Conservation (phyloP, 441 rosid species). For the Croton laevigatus region DNA sequence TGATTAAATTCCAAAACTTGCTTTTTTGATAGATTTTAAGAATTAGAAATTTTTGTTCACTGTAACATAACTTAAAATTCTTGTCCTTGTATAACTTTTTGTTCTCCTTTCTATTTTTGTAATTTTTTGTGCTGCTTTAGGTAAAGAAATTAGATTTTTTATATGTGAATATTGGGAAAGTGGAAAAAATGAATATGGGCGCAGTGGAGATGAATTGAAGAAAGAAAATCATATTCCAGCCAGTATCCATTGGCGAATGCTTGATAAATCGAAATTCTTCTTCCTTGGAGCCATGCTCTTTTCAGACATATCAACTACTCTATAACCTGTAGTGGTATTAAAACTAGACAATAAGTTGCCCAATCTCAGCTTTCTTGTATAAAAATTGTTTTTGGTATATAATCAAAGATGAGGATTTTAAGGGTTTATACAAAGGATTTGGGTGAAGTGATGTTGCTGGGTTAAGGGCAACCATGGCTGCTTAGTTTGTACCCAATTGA, state of each 20-base stretch:
- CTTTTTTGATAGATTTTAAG: not conserved
- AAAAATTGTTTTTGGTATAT: slow-evolving; percentile 46
- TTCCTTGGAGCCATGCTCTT: slow-evolving; percentile 83
- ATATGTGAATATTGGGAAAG: slow-evolving; percentile 26
- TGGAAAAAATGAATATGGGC: slow-evolving; percentile 57
- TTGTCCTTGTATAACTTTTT: slow-evolving; percentile 1
- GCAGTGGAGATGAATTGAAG: slow-evolving; percentile 49
- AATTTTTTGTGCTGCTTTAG: slow-evolving; percentile 7
- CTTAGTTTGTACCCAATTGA: slow-evolving; percentile 80
- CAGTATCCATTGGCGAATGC: slow-evolving; percentile 84
- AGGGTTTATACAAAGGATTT: slow-evolving; percentile 72
- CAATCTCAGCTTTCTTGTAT: slow-evolving; percentile 51
- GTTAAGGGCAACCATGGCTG: slow-evolving; percentile 73
- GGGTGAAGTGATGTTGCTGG: slow-evolving; percentile 83
- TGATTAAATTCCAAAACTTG: not conserved
- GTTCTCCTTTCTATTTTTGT: not conserved
- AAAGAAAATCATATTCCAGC: slow-evolving; percentile 57
- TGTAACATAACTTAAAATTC: slow-evolving; percentile 3
- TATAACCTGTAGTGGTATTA: slow-evolving; percentile 76
- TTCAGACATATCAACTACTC: slow-evolving; percentile 73
- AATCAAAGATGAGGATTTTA: slow-evolving; percentile 57
- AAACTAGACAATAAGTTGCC: slow-evolving; percentile 85
- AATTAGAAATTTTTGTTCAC: not conserved
- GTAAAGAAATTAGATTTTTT: not conserved
- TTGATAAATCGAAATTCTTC: slow-evolving; percentile 82